phyloP scores from a whole-genome alignment of 192 early-diverging fungal species.

The Backusella circina region DNA sequence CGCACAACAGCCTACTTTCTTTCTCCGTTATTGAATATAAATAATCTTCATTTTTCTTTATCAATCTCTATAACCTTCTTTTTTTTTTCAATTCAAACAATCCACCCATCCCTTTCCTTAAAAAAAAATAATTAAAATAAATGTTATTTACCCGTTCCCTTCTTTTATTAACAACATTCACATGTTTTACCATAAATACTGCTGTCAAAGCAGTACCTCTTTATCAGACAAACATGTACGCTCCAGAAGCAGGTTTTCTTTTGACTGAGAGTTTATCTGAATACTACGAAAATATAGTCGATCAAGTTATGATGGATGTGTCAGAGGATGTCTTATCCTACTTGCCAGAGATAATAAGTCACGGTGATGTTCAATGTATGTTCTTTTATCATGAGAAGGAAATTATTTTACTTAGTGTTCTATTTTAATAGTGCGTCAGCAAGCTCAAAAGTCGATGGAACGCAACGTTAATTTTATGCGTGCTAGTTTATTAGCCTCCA shows the following conservation, averaged over 20 bases:
- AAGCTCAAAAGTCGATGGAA: constrained; percentile 2
- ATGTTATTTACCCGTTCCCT: constrained; percentile 11
- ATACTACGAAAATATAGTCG: constrained; percentile 28
- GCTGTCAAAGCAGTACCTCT: not conserved
- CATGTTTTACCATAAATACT: not conserved
- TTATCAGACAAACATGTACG: not conserved
- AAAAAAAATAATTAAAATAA: not conserved
- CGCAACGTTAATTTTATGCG: constrained; percentile 22
- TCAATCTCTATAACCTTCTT: constrained; percentile 1
- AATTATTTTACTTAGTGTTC: not conserved
- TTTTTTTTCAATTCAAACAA: constrained; percentile 10
- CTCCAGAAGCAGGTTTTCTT: not conserved
- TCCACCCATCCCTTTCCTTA: constrained; percentile 8
- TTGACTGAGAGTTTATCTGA: constrained; percentile 20
- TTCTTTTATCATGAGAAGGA: not conserved
- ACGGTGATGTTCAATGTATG: constrained; percentile 4
- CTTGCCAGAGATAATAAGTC: constrained; percentile 2
- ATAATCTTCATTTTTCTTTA: constrained; percentile 18
- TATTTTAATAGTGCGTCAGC: not conserved
- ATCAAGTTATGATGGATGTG: constrained; percentile 16
- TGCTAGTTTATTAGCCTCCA: constrained; percentile 18
- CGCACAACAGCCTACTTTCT: not conserved
- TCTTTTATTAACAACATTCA: not conserved
- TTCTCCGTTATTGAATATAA: constrained; percentile 9
- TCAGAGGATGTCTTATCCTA: constrained; percentile 4